These are phyloP conservation scores for Moelleriella libera DNA, from an alignment of 2,329 filamentous ascomycete genomes.

Conservation along the genomic window DNA sequence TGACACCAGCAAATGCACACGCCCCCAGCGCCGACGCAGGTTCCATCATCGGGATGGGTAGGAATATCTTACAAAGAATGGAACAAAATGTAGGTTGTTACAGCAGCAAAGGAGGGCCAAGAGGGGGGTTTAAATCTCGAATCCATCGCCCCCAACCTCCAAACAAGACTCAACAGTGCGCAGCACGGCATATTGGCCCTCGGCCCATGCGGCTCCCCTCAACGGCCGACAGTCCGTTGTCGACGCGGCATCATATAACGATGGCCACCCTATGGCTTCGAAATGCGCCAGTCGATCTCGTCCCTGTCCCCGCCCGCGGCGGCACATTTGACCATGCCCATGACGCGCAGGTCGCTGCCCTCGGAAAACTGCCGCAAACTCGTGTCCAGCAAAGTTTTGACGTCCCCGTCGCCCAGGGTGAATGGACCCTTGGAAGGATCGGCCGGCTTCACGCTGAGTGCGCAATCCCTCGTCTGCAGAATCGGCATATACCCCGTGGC, in stretches of 20 bases:
- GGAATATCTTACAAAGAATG: no score
- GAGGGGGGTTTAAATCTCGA: no score
- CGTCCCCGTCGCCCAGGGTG: slow-evolving; percentile 11
- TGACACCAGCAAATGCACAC: no score
- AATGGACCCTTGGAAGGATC: slow-evolving; percentile 7
- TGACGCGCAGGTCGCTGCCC: slow-evolving; percentile 9
- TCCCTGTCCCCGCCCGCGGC: slow-evolving; percentile 6
- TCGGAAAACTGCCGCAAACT: slow-evolving; percentile 8
- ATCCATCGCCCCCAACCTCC: no score
- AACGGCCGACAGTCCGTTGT: not conserved
- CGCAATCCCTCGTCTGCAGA: slow-evolving; percentile 12
- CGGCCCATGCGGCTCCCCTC: not conserved
- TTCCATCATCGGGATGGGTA: no score
- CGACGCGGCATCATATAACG: slow-evolving; percentile 1
- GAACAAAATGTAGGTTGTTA: no score
- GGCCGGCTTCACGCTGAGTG: slow-evolving; percentile 12
- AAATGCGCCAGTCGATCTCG: slow-evolving; percentile 11
- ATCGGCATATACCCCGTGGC: slow-evolving; percentile 9
- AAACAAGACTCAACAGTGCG: no score
- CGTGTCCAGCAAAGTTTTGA: slow-evolving; percentile 8
- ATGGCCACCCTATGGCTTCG: slow-evolving; percentile 6
- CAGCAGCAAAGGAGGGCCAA: no score
- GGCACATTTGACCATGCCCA: slow-evolving; percentile 9
- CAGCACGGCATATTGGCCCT: not conserved
- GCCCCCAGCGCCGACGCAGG: no score